Base-by-base conservation (phyloP, 257 asterid species). In the Penstemon davidsonii region DNA sequence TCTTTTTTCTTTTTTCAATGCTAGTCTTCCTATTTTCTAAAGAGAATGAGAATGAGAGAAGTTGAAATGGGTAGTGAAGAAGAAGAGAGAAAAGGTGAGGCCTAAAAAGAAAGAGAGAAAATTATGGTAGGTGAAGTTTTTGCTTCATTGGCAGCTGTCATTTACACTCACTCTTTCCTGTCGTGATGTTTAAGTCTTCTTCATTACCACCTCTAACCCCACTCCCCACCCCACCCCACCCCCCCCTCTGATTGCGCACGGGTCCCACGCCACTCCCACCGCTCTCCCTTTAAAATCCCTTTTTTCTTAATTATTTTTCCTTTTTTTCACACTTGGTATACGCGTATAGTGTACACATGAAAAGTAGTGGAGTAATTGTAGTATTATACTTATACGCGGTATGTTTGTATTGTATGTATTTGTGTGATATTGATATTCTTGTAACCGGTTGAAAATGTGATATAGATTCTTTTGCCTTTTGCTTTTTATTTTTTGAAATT, bases 121-220 rank as follows among this genome's bases (percentile, higher is more conserved):
- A 80, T 1, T 25, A 25, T 53, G 95, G 90, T 92, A 73, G 96
- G 97, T 88, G 88, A 82, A 82, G 57, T 66, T 86, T 77, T 77
- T 50, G 85, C 69, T 73, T 83, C 89, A 88, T 73, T 89, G 98
- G 96, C 74, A 92, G 96, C 95, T 91, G 96, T 80, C 85, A 65
- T 71, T 79, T 69, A 69, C 85, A 63, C 82, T 66, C 87, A 63
- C 76, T 61, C 71, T 67, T 82, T 86, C 55, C 86, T 82, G 75
- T 91, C 95, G 85, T 91, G 87, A 83, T 80, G 87, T 85, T 90
- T 68, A 90, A 90, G 96, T 73, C 82, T 77, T 77, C 80, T 70
- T 77, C 79, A 76, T 69, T 67, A n/a, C 83, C 74, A 12, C 62
- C 53, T 70, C 33, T 25, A 25, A 53, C 58, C 11, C 50, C 67